phyloP scores from a whole-genome alignment of 2,329 filamentous ascomycete species.

The Aureobasidium musti region DNA sequence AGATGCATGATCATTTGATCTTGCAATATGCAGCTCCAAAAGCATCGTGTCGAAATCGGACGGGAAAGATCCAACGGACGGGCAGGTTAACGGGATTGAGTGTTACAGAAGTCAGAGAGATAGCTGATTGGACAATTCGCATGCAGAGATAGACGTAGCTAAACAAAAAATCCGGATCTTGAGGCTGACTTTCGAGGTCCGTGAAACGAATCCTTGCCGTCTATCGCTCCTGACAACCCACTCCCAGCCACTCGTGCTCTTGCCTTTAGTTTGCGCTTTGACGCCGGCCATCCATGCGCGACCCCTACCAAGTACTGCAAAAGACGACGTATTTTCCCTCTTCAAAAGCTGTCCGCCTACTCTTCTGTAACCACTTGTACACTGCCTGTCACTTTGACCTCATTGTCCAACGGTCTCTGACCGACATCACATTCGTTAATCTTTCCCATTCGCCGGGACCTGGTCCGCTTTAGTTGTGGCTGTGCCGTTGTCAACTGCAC shows the following conservation, averaged over 20 bases:
- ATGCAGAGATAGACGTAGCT: slow-evolving; percentile 23
- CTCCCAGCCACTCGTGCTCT: slow-evolving; percentile 22
- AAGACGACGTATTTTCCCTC: slow-evolving; percentile 1
- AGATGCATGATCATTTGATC: slow-evolving; percentile 9
- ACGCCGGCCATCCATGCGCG: slow-evolving; percentile 16
- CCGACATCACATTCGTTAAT: slow-evolving; percentile 21
- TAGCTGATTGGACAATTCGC: slow-evolving; percentile 3
- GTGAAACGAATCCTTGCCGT: slow-evolving; percentile 24
- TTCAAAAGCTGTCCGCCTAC: not conserved
- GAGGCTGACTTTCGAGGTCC: slow-evolving; percentile 23
- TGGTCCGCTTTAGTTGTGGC: slow-evolving; percentile 22
- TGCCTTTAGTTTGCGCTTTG: slow-evolving; percentile 15
- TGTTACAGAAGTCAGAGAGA: not conserved
- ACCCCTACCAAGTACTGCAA: slow-evolving; percentile 5
- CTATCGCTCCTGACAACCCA: slow-evolving; percentile 27
- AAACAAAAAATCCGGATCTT: slow-evolving; percentile 25
- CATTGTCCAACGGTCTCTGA: slow-evolving; percentile 11
- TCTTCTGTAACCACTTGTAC: slow-evolving; percentile 21
- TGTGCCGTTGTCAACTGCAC: slow-evolving; percentile 22
- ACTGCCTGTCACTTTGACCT: slow-evolving; percentile 14
- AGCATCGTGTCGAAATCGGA: slow-evolving; percentile 7
- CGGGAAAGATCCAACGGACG: not conserved
- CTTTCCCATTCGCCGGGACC: slow-evolving; percentile 7
- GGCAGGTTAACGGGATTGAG: slow-evolving; percentile 7
- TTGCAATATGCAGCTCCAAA: slow-evolving; percentile 9